These are phyloP conservation scores for Colletotrichum sp. DNA, from an alignment of 2,329 filamentous ascomycete species.

Conservation along the genomic window DNA sequence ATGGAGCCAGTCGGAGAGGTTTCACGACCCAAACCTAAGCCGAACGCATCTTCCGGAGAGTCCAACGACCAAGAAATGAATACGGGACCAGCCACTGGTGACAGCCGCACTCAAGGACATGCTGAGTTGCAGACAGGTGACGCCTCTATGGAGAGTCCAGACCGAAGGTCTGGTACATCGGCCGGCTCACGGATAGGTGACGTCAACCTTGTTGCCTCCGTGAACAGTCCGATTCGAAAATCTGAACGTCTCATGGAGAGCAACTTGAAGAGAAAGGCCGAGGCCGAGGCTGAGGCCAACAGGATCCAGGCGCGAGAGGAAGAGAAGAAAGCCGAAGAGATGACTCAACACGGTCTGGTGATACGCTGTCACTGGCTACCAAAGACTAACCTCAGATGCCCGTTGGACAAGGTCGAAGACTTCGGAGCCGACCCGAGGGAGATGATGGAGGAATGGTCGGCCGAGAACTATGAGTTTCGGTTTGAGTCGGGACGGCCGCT, in stretches of 20 bases:
- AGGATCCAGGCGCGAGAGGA: not conserved
- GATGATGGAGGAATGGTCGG: not conserved
- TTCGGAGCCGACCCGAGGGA: not conserved
- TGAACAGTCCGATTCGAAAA: not conserved
- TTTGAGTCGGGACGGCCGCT: rapidly evolving
- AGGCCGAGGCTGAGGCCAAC: not conserved
- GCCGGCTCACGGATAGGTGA: too few species aligned
- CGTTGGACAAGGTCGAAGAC: not conserved
- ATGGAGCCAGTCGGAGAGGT: rapidly evolving
- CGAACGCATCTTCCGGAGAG: not conserved
- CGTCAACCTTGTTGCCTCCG: not conserved
- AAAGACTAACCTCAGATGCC: not conserved
- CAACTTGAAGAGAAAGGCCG: not conserved
- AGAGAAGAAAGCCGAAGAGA: not conserved
- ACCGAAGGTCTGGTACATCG: too few species aligned
- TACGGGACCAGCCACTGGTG: not conserved
- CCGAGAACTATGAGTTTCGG: not conserved
- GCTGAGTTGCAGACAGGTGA: not conserved
- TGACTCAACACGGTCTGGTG: not conserved
- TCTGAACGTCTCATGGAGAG: not conserved
- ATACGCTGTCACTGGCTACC: not conserved
- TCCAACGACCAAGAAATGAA: not conserved
- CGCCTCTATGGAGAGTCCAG: too few species aligned
- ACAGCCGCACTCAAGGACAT: not conserved
- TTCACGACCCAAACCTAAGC: rapidly evolving